A percentile compares a stretch with the other conserved stretches of the same genome.
Evolutionary conservation across 1,284 basidiomycete genomes (phyloP).

Genomic region (Boletus semigastroideus): DNA sequence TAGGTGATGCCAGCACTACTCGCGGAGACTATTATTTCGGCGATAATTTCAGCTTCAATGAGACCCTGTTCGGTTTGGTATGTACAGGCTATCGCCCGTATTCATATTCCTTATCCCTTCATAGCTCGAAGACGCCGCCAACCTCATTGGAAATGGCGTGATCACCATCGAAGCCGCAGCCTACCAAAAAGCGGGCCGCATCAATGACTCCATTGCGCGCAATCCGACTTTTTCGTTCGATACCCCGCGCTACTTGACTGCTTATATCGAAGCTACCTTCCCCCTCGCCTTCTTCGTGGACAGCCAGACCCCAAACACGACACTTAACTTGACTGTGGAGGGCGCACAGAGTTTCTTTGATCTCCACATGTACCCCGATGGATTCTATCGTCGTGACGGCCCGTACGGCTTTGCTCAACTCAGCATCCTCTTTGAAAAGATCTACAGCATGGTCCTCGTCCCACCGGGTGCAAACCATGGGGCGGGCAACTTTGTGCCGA

Average conservation of each 20-base stretch:
- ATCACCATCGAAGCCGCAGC: conserved; percentile 24
- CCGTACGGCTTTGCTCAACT: conserved; percentile 12
- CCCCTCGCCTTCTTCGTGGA: conserved; percentile 31
- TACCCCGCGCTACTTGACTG: conserved; percentile 18
- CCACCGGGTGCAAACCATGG: conserved; percentile 24
- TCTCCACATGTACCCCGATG: conserved; percentile 17
- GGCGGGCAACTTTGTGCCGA: conserved; percentile 18
- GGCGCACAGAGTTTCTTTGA: conserved; percentile 23
- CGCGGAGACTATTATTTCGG: conserved; percentile 31
- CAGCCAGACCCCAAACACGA: conserved; percentile 25
- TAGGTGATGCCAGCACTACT: conserved; percentile 30
- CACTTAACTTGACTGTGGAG: conserved; percentile 10
- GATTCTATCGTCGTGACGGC: conserved; percentile 24
- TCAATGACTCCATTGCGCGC: conserved; percentile 28
- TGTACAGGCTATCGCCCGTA: accelerated
- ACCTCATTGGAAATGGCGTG: conserved; percentile 15
- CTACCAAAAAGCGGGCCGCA: conserved; percentile 13
- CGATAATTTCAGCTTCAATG: conserved; percentile 27
- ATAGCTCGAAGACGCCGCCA: conserved; percentile 19
- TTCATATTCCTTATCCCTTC: background rate
- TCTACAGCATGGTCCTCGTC: conserved; percentile 2
- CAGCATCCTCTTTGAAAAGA: background rate
- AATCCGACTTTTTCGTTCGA: conserved; percentile 30
- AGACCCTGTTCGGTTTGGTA: conserved; percentile 29
- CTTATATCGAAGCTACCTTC: conserved; percentile 25